A percentile compares a stretch with the other conserved stretches of the same genome.
Conservation (phyloP, 352 stramenopile genomes). For the Phytopythium boreale region DNA sequence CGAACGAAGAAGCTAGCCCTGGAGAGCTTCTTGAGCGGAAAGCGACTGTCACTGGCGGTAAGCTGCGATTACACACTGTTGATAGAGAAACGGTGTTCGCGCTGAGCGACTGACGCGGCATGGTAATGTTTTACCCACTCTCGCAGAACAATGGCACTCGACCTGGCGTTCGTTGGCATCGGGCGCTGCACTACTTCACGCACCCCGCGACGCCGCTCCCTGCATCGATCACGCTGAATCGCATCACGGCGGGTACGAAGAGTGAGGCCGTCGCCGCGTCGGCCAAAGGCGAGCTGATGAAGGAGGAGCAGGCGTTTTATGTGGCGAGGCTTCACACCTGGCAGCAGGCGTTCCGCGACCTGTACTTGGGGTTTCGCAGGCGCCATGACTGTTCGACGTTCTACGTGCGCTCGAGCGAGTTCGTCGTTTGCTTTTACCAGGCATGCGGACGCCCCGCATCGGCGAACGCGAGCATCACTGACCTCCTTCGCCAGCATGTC, state of each 20-base stretch:
- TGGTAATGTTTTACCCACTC: too few species aligned
- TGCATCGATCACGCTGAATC: conserved; percentile 44
- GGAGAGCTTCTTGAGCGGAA: conserved; percentile 18
- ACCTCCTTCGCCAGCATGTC: conserved; percentile 18
- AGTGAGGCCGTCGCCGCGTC: conserved; percentile 20
- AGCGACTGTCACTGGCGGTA: neutral
- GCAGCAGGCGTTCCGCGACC: conserved; percentile 65
- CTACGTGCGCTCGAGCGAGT: conserved; percentile 66
- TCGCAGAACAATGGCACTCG: neutral
- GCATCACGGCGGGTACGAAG: conserved; percentile 22
- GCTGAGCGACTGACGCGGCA: neutral
- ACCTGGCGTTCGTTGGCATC: conserved; percentile 53
- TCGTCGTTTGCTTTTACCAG: conserved; percentile 54
- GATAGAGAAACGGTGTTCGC: neutral
- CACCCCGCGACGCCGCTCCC: conserved; percentile 54
- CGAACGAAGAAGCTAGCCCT: conserved; percentile 32
- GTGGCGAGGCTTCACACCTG: conserved; percentile 48
- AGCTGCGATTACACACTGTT: neutral
- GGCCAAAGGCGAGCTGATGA: conserved; percentile 27
- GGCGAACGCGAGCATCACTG: conserved; percentile 20
- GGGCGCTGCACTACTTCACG: conserved; percentile 63
- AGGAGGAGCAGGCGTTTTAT: conserved; percentile 64
- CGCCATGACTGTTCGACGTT: conserved; percentile 18
- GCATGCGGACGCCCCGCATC: conserved; percentile 9
- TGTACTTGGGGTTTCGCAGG: conserved; percentile 60